Evolutionary conservation across 352 stramenopile genomes (phyloP).

Genomic region (Pythium pyrilobum): DNA sequence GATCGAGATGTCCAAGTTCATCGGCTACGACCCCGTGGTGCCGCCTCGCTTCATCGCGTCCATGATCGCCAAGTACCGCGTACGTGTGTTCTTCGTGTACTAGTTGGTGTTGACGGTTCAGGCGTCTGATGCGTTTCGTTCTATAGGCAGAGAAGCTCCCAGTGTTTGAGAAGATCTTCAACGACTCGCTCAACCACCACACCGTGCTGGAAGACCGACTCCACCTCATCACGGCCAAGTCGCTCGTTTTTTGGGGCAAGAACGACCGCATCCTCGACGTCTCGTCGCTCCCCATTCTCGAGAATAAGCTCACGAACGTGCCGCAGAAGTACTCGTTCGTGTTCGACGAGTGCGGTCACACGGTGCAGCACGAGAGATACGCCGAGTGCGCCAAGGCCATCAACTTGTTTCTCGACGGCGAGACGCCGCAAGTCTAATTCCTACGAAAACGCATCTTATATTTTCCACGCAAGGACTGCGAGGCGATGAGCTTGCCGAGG

Average conservation of each 20-base stretch:
- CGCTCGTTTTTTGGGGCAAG: constrained; percentile 68
- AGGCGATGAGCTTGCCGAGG: too few species aligned
- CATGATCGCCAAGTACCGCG: constrained; percentile 34
- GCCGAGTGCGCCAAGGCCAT: constrained; percentile 50
- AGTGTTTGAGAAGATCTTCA: constrained; percentile 55
- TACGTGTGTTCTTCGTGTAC: constrained; percentile 12
- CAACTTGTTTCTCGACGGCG: constrained; percentile 43
- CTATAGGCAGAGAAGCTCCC: constrained; percentile 44
- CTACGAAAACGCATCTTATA: too few species aligned
- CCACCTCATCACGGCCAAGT: constrained; percentile 44
- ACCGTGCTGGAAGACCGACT: constrained; percentile 61
- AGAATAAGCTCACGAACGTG: constrained; percentile 36
- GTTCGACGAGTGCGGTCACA: constrained; percentile 62
- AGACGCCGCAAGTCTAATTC: constrained; percentile 4
- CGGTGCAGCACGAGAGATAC: constrained; percentile 63
- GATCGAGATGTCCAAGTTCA: constrained; percentile 40
- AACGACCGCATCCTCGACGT: constrained; percentile 65
- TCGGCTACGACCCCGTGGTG: constrained; percentile 26
- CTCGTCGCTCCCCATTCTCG: constrained; percentile 55
- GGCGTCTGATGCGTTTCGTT: too few species aligned
- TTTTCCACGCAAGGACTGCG: too few species aligned
- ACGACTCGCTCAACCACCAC: constrained; percentile 43
- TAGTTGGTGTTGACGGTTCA: background rate
- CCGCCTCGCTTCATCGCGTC: constrained; percentile 33
- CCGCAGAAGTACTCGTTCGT: constrained; percentile 34